Percentiles rank a stretch among this genome's conserved stretches.
Evolutionary conservation across 2,329 filamentous ascomycete genomes (phyloP).

Genomic region (Colletotrichum godetiae): DNA sequence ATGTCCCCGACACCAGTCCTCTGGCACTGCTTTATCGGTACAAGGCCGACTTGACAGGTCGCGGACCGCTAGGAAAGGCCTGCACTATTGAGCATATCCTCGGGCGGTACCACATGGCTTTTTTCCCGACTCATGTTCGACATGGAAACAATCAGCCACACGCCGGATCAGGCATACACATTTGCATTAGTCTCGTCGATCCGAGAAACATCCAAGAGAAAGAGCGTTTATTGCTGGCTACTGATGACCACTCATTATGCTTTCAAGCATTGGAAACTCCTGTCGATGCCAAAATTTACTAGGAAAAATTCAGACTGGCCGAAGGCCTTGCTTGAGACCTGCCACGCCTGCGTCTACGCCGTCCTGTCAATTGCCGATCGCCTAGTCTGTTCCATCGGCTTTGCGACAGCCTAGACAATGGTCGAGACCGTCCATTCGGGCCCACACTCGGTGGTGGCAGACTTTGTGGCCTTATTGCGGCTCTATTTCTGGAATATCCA

Average conservation of each 20-base stretch:
- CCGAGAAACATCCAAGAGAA: not conserved
- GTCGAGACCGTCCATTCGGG: not conserved
- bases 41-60: not conserved
- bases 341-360: not conserved
- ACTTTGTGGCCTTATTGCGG: not conserved
- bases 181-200: not conserved
- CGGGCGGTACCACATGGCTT: not conserved
- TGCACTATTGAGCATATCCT: not conserved
- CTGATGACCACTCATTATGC: slow-evolving; percentile 8
- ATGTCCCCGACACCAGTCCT: not conserved
- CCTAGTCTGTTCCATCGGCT: not conserved
- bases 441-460: not conserved
- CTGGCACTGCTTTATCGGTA: not conserved
- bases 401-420: not conserved
- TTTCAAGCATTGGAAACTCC: not conserved
- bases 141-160: not conserved
- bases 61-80: not conserved
- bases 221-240: not conserved
- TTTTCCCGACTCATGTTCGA: not conserved
- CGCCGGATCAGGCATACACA: not conserved
- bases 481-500: not conserved
- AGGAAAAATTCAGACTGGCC: not conserved
- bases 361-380: not conserved
- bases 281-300: not conserved
- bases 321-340: not conserved